phyloP scores from a whole-genome alignment of 108 stramenopile genomes.

The Discostella stelligeroides region DNA sequence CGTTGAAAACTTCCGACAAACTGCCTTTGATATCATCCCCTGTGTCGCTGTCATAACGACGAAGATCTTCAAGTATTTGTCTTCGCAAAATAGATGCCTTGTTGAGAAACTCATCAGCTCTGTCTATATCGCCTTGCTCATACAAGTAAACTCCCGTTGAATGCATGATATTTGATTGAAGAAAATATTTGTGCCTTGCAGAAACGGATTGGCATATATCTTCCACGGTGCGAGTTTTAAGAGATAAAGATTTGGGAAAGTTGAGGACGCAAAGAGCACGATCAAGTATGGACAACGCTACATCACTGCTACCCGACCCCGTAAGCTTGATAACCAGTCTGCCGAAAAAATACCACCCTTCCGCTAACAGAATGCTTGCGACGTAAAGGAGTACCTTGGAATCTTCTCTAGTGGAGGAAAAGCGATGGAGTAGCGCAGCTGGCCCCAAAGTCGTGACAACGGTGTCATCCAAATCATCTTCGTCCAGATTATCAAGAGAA shows the following conservation, averaged over 20 bases:
- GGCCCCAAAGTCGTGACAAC: slow-evolving; percentile 18
- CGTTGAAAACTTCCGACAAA: slow-evolving; percentile 3
- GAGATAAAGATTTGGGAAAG: slow-evolving; percentile 15
- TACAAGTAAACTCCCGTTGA: slow-evolving; percentile 37
- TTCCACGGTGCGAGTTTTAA: slow-evolving; percentile 16
- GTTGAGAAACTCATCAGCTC: slow-evolving; percentile 24
- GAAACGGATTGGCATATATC: slow-evolving; percentile 2
- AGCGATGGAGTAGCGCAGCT: slow-evolving; percentile 14
- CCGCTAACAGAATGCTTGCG: slow-evolving; percentile 35
- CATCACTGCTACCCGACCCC: slow-evolving; percentile 14
- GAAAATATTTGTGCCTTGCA: slow-evolving; percentile 23
- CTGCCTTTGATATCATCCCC: background rate
- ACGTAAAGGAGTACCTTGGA: slow-evolving; percentile 29
- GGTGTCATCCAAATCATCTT: slow-evolving; percentile 42
- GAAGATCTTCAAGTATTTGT: slow-evolving; percentile 32
- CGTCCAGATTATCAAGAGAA: slow-evolving; percentile 28
- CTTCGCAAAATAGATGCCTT: slow-evolving; percentile 23
- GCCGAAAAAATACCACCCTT: slow-evolving; percentile 41
- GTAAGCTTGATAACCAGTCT: slow-evolving; percentile 20
- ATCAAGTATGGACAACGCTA: slow-evolving; percentile 33
- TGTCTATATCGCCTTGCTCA: slow-evolving; percentile 27
- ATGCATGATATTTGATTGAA: slow-evolving; percentile 39
- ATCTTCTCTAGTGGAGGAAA: slow-evolving; percentile 25
- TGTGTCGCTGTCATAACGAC: background rate
- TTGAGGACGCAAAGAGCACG: slow-evolving; percentile 33